Conservation (phyloP, 2,329 filamentous ascomycete genomes). For the Claviceps spartinae region DNA sequence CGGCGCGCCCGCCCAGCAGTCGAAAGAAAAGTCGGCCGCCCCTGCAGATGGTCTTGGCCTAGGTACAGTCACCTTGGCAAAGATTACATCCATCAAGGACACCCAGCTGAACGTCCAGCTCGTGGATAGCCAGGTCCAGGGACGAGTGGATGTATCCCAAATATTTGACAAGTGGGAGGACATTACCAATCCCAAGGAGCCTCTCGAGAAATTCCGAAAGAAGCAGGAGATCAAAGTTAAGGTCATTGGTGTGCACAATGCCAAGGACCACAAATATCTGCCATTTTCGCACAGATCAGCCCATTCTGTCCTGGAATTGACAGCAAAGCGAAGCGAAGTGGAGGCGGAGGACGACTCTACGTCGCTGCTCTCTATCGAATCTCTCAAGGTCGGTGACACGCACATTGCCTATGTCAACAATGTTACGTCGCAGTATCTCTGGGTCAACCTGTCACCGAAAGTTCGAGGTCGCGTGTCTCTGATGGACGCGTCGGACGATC, state of each 20-base stretch:
- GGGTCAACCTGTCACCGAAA: constrained; percentile 82
- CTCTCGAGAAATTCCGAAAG: constrained; percentile 56
- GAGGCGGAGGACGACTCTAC: constrained; percentile 24
- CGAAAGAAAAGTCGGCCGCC: constrained; percentile 16
- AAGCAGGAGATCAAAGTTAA: constrained; percentile 62
- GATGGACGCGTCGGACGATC: constrained; percentile 77
- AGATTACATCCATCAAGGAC: constrained; percentile 70
- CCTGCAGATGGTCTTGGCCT: constrained; percentile 58
- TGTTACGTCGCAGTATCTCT: constrained; percentile 61
- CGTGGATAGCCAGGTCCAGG: constrained; percentile 59
- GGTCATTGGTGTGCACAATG: constrained; percentile 78
- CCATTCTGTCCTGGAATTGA: constrained; percentile 77
- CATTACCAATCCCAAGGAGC: constrained; percentile 68
- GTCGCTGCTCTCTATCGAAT: constrained; percentile 52
- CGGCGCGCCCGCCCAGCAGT: constrained; percentile 26
- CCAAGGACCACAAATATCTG: constrained; percentile 78
- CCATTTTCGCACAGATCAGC: constrained; percentile 76
- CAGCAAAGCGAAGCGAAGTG: constrained; percentile 58
- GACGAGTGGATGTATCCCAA: constrained; percentile 87
- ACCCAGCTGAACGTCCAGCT: constrained; percentile 88
- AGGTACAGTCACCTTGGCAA: constrained; percentile 62
- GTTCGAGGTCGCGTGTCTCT: constrained; percentile 72
- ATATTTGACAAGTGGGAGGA: constrained; percentile 80
- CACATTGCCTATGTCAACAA: constrained; percentile 89
- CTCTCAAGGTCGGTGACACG: constrained; percentile 56